Base-by-base conservation (phyloP, 2,329 filamentous ascomycete species). In the Venturia nashicola region DNA sequence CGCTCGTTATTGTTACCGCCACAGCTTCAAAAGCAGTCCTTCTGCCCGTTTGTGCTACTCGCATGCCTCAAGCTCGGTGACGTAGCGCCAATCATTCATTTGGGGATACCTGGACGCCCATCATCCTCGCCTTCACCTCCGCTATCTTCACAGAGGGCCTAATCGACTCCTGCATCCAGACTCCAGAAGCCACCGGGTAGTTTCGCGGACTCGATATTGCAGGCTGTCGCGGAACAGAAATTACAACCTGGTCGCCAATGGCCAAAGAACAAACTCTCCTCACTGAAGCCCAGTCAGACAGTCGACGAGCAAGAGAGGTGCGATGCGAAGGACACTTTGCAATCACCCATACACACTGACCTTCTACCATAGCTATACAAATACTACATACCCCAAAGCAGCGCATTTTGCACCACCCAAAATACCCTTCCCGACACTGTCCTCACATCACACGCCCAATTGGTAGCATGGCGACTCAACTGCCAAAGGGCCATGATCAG, bases 401-500 rank as follows among this genome's bases (percentile, higher is more conserved):
- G 32, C 27, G 40, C 34, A 32, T 16, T 27, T 6, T 42, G 39
- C 39, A 64, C 64, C 14, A 16, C 66, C 23, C 44, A 62, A 40
- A 60, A 65, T 5, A 61, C 60, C n/a, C 7, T 39, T 9, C 65
- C 69, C 16, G 74, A 76, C 64, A 71, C 71, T 23, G 70, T 72
- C 27, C 68, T 76, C 16, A 72, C 70, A 8, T 71, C 73, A 7
- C 72, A 72, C 65, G 69, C 70, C 9, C 74, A 77, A 63, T 70
- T 77, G 7, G 71, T 71, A 3, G 71, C 74, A 61, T 71, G 74
- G 64, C 71, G 75, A 11, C 68, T 77, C 7, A 67, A 73, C 40
- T 70, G 71, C 3, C 69, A 72, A 32, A 70, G 75, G 12, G 71
- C 70, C 34, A 71, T 77, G 67, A 69, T 77, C 62, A 78, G 75